Evolutionary conservation across 306 rosid species (phyloP).

Genomic region (Alnus rubra): DNA sequence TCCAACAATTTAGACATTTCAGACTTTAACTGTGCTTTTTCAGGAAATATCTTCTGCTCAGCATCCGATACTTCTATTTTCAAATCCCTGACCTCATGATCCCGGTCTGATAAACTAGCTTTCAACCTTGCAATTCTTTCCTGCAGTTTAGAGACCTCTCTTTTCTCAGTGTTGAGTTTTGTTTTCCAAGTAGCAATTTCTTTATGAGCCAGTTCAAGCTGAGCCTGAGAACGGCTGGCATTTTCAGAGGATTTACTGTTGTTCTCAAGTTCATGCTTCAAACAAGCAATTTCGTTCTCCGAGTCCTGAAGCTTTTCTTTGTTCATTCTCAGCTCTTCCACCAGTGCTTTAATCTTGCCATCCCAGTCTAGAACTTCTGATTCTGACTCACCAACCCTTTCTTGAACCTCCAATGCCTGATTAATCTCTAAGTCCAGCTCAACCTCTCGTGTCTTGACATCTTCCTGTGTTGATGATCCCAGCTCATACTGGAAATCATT

Average conservation of each 20-base stretch:
- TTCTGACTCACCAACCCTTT: slow-evolving; percentile 26
- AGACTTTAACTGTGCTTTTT: slow-evolving; percentile 76
- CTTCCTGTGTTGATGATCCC: slow-evolving; percentile 29
- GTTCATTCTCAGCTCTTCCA: slow-evolving; percentile 56
- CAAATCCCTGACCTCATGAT: slow-evolving; percentile 76
- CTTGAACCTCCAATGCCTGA: slow-evolving; percentile 31
- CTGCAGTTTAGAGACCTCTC: slow-evolving; percentile 71
- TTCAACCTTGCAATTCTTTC: slow-evolving; percentile 70
- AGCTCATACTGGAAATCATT: slow-evolving; percentile 22
- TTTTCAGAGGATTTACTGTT: slow-evolving; percentile 54
- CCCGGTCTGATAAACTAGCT: slow-evolving; percentile 75
- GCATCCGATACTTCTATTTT: slow-evolving; percentile 90
- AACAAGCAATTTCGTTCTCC: slow-evolving; percentile 52
- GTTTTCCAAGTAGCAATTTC: slow-evolving; percentile 64
- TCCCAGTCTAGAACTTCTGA: slow-evolving; percentile 32
- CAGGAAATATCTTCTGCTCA: slow-evolving; percentile 92
- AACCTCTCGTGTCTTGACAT: slow-evolving; percentile 22
- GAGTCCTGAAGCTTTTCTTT: slow-evolving; percentile 60
- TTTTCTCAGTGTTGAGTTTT: slow-evolving; percentile 71
- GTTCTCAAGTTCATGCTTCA: slow-evolving; percentile 54
- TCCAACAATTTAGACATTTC: slow-evolving; percentile 62
- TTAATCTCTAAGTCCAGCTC: slow-evolving; percentile 21
- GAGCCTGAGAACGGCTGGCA: slow-evolving; percentile 55
- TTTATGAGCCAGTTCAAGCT: slow-evolving; percentile 61
- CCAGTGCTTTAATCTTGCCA: slow-evolving; percentile 38